Evolutionary conservation across 768 basidiomycete species (phyloP), one percentile per base, ranked within the genome.

Genomic region (Tremella mesenterica): DNA sequence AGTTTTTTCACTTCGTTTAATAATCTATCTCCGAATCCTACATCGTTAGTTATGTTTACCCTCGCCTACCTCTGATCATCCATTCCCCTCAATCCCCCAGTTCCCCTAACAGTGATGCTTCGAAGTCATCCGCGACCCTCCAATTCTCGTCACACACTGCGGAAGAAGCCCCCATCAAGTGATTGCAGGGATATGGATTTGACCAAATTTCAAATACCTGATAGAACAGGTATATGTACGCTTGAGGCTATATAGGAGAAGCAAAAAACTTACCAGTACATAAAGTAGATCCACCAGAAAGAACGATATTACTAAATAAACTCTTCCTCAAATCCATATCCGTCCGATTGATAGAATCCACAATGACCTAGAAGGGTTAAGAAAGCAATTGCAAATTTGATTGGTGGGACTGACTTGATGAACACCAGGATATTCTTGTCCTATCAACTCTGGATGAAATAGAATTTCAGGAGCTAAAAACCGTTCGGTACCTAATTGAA

Each of bases 391-490:
- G 44, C 44, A 7, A 36, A 4, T 21, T 27, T 16, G 28, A 16
- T 18, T 8, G 4, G 4, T 29, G 9, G 2, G 43, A 38, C 67
- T 53, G 12, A 69, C 67, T 57, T 99, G 92, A 73, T 97, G 95
- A 10, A 96, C 90, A 48, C 95, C 95, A 23, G 88, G 85, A 66
- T 93, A 91, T 75, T 99, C 95, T 63, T 88, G 84, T 6, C 95
- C 95, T 61, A 97, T 85, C 46, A 97, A 76, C 73, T 96, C 92
- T 26, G 95, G 95, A 70, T 95, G 93, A 78, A 99, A 99, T 48
- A 99, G 76, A 53, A 97, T 89, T 72, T 99, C 95, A 28, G 95
- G 91, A 10, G 95, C 95, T 61, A 90, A 83, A 79, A 93, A 96
- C 52, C 93, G 84, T 75, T 97, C 95, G 47, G 85, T 77, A 50